These are phyloP conservation scores for Fraxinus cuspidata DNA, from an alignment of 257 asterid genomes.

Conservation along the genomic window DNA sequence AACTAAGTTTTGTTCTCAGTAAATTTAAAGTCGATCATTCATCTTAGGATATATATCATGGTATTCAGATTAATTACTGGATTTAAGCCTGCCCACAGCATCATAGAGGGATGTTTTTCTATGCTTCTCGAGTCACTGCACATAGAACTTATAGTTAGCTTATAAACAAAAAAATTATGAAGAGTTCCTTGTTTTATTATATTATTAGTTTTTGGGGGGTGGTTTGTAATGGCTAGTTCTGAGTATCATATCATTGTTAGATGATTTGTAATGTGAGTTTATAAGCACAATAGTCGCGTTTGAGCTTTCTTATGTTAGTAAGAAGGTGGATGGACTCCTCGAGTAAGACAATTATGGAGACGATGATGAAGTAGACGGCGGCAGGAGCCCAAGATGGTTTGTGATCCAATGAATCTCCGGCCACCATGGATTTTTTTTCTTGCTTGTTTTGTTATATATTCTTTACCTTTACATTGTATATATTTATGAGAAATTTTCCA, in stretches of 20 bases:
- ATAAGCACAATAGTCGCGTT: neutral
- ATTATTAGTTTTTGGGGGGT: no score
- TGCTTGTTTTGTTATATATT: no score
- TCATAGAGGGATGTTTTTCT: neutral
- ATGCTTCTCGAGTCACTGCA: neutral
- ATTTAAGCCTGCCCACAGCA: constrained; percentile 14
- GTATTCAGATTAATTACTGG: neutral
- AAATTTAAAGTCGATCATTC: no score
- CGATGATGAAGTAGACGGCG: neutral
- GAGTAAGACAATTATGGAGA: neutral
- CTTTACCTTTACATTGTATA: no score
- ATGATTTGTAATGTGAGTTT: no score
- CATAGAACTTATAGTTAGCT: no score
- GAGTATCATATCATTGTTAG: no score
- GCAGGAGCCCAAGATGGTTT: constrained; percentile 18
- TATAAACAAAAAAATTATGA: neutral
- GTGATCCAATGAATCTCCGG: neutral
- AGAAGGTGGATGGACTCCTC: constrained; percentile 13
- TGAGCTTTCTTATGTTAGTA: constrained; percentile 9
- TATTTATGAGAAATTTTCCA: no score
- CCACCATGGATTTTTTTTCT: no score
- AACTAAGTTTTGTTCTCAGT: neutral
- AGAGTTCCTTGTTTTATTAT: no score
- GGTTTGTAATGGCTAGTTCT: no score
- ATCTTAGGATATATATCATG: no score